Conservation (phyloP, 148 eudicot genomes). For the Persicaria tinctoria region DNA sequence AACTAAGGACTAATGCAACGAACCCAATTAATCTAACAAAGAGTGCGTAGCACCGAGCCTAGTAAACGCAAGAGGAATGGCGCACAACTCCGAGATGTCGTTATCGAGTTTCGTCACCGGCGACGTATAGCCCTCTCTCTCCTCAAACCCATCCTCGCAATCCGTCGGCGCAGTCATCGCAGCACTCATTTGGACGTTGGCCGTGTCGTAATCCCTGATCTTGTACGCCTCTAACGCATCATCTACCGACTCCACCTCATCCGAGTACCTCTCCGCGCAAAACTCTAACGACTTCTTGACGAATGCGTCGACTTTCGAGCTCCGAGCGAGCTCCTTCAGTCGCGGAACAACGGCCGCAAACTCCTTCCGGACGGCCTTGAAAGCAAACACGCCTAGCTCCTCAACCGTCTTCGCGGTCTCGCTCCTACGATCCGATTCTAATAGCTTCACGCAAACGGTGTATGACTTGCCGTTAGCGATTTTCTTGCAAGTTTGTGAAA, state of each 20-base stretch:
- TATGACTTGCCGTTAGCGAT: neutral
- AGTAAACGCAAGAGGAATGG: neutral
- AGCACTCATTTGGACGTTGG: neutral
- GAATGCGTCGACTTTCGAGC: neutral
- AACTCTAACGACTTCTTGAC: neutral
- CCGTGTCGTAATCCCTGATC: neutral
- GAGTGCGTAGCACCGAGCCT: too few species aligned
- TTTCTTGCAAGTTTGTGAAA: neutral
- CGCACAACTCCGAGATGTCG: neutral
- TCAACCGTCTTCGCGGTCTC: neutral
- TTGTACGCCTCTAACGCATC: neutral
- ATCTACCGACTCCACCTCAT: neutral
- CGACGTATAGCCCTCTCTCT: neutral
- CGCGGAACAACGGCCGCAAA: neutral
- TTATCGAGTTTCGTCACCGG: neutral
- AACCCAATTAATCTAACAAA: too few species aligned
- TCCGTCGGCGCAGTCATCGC: neutral
- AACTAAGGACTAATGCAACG: too few species aligned
- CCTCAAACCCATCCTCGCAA: neutral
- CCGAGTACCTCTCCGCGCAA: neutral
- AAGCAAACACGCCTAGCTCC: neutral
- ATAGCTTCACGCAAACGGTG: neutral
- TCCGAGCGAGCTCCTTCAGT: neutral
- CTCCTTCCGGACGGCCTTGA: neutral
- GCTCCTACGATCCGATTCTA: neutral